Percentiles rank a stretch among this genome's conserved stretches.
Conservation (phyloP, 495 filamentous ascomycete genomes). For the Neurospora sp. region DNA sequence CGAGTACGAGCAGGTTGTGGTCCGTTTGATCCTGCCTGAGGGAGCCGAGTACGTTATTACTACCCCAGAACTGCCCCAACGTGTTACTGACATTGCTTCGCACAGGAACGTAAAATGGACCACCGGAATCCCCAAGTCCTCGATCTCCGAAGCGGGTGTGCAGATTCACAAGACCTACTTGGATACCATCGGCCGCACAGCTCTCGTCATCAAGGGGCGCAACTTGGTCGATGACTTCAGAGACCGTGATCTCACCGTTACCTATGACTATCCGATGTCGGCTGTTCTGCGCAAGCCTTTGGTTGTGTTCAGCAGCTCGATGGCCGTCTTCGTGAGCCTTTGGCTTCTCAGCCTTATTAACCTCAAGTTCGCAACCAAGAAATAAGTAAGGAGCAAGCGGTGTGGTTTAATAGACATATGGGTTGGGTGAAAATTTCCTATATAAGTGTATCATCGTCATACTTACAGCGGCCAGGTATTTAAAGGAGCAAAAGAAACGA, state of each 20-base stretch:
- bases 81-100: not conserved
- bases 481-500: not conserved
- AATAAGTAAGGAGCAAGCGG: slow-evolving; percentile 10
- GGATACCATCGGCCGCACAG: slow-evolving; percentile 84
- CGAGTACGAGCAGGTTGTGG: slow-evolving; percentile 69
- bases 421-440: slow-evolving; percentile 5
- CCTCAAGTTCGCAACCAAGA: slow-evolving; percentile 33
- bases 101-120: slow-evolving; percentile 57
- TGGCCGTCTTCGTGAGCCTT: slow-evolving; percentile 61
- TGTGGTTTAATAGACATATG: slow-evolving; percentile 7
- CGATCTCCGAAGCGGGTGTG: slow-evolving; percentile 46
- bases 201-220: slow-evolving; percentile 66
- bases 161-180: slow-evolving; percentile 64
- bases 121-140: slow-evolving; percentile 49
- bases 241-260: slow-evolving; percentile 69
- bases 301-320: slow-evolving; percentile 63
- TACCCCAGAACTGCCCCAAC: not conserved
- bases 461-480: not conserved
- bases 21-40: slow-evolving; percentile 82
- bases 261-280: slow-evolving; percentile 72
- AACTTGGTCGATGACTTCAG: slow-evolving; percentile 84
- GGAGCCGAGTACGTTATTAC: slow-evolving; percentile 65
- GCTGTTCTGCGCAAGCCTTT: slow-evolving; percentile 80
- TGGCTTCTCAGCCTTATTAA: slow-evolving; percentile 75
- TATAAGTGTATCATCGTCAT: not conserved